Percentiles rank a stretch among this genome's conserved stretches.
phyloP scores from a whole-genome alignment of 2,329 filamentous ascomycete species.

The Trichoderma sp. region DNA sequence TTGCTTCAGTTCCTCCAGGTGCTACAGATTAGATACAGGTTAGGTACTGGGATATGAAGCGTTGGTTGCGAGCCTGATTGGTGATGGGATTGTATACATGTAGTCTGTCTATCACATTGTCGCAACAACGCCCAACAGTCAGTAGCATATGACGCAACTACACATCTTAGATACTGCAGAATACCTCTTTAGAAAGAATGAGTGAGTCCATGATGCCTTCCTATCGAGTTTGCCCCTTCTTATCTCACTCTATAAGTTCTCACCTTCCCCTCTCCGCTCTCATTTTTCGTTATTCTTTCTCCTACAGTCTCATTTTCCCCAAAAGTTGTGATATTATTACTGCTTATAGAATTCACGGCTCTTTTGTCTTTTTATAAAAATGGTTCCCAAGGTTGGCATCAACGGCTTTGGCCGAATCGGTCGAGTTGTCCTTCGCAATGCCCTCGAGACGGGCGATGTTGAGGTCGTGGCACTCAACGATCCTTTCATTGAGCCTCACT shows the following conservation, averaged over 20 bases:
- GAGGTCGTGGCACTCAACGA: background rate
- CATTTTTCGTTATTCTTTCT: background rate
- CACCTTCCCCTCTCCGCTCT: background rate
- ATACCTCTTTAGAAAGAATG: background rate
- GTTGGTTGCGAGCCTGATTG: background rate
- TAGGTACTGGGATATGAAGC: background rate
- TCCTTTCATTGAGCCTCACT: background rate
- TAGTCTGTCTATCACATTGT: background rate
- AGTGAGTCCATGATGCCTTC: background rate
- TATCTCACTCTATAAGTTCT: background rate
- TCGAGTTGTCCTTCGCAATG: background rate
- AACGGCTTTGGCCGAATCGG: background rate
- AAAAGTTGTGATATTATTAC: background rate
- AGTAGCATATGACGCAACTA: background rate
- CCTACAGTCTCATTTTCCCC: background rate
- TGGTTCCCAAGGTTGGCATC: background rate
- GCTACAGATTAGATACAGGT: background rate
- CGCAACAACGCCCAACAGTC: background rate
- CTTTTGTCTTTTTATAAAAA: background rate
- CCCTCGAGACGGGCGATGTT: background rate
- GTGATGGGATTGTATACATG: background rate
- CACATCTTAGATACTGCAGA: background rate
- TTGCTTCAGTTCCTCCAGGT: background rate
- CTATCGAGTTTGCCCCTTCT: background rate
- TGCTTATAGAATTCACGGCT: background rate